These are phyloP conservation scores for Lactarius tabidus DNA, from an alignment of 768 basidiomycete genomes.

Conservation along the genomic window DNA sequence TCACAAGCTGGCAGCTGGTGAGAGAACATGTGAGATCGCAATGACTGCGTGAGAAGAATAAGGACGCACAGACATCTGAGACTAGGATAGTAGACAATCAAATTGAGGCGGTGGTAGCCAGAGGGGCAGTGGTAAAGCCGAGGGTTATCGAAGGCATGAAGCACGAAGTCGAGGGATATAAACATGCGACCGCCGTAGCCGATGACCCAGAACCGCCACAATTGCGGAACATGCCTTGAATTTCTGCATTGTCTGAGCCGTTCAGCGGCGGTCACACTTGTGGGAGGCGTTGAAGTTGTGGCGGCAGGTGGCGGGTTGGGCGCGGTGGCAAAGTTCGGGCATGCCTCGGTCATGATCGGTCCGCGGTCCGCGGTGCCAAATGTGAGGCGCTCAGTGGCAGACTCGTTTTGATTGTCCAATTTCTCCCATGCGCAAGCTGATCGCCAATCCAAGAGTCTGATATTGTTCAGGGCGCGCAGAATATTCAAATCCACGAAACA, in stretches of 20 bases:
- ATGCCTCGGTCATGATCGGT: not conserved
- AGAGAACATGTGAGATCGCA: not conserved
- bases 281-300: not conserved
- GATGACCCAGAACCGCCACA: not conserved
- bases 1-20: not conserved
- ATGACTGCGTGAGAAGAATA: not conserved
- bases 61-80: constrained; percentile 9
- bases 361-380: not conserved
- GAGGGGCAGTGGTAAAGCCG: not conserved
- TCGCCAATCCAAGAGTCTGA: not conserved
- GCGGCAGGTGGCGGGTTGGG: not conserved
- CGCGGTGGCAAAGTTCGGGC: not conserved
- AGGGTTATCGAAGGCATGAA: not conserved
- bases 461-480: not conserved
- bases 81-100: not conserved
- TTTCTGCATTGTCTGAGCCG: not conserved
- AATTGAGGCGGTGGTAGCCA: not conserved
- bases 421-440: not conserved
- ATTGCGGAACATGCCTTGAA: not conserved
- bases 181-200: not conserved
- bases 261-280: not conserved
- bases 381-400: no score
- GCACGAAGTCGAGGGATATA: not conserved
- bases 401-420: no score
- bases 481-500: not conserved